Percentiles rank a stretch among this genome's conserved stretches.
These are phyloP conservation scores for Fusarium newnesense DNA, from an alignment of 2,329 filamentous ascomycete species.

Conservation along the genomic window DNA sequence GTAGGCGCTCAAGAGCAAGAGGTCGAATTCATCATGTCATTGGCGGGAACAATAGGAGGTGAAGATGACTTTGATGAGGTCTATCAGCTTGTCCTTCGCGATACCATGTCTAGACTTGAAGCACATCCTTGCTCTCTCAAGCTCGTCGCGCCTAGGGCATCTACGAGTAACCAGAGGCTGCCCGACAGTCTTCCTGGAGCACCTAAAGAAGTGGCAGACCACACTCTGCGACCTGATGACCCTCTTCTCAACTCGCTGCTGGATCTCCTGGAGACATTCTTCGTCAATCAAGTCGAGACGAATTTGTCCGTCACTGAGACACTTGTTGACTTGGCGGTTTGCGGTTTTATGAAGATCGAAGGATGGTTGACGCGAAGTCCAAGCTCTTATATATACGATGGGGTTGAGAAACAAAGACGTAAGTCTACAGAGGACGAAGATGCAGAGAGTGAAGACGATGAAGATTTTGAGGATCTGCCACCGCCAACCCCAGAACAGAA, in stretches of 20 bases:
- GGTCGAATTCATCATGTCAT: slow-evolving; percentile 74
- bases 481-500: slow-evolving; percentile 41
- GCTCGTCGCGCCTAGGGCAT: slow-evolving; percentile 70
- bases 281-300: slow-evolving; percentile 89
- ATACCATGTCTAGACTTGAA: slow-evolving; percentile 75
- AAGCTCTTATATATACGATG: slow-evolving; percentile 63
- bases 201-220: slow-evolving; percentile 68
- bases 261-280: slow-evolving; percentile 81
- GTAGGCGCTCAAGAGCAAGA: slow-evolving; percentile 80
- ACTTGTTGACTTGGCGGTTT: slow-evolving; percentile 83
- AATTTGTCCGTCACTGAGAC: slow-evolving; percentile 90
- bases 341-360: slow-evolving; percentile 85
- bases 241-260: slow-evolving; percentile 73
- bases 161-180: slow-evolving; percentile 65
- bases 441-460: slow-evolving; percentile 34
- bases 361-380: slow-evolving; percentile 89
- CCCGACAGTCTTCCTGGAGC: slow-evolving; percentile 69
- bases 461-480: slow-evolving; percentile 30
- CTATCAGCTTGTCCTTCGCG: slow-evolving; percentile 77
- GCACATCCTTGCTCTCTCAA: slow-evolving; percentile 78
- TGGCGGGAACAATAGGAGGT: slow-evolving; percentile 76
- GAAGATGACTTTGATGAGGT: slow-evolving; percentile 77
- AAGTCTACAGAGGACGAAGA: slow-evolving; percentile 13
- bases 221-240: slow-evolving; percentile 71
- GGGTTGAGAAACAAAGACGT: slow-evolving; percentile 48